Evolutionary conservation across 495 filamentous ascomycete genomes (phyloP).

Genomic region (Penicillium silybi): DNA sequence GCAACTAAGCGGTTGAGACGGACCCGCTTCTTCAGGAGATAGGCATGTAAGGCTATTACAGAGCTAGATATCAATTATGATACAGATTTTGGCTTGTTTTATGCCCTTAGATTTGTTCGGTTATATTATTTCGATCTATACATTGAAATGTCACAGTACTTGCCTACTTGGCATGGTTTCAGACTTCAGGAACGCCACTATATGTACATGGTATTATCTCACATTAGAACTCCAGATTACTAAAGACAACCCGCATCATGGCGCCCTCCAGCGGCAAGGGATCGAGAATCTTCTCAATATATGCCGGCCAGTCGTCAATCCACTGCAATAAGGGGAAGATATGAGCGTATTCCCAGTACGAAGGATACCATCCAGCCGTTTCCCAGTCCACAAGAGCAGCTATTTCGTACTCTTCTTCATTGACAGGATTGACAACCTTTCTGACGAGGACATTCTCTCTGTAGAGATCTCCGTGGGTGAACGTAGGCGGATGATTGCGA

Average conservation of each 20-base stretch:
- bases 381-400: slow-evolving; percentile 49
- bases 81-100: no score
- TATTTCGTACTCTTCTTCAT: slow-evolving; percentile 13
- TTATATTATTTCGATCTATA: neutral
- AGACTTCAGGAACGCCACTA: no score
- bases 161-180: no score
- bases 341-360: slow-evolving; percentile 48
- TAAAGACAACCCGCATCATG: slow-evolving; percentile 23
- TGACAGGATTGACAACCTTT: slow-evolving; percentile 13
- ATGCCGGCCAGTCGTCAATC: slow-evolving; percentile 22
- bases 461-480: slow-evolving; percentile 32
- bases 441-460: slow-evolving; percentile 31
- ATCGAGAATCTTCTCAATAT: slow-evolving; percentile 24
- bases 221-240: slow-evolving; percentile 18
- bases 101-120: no score
- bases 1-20: slow-evolving; percentile 4
- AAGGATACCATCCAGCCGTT: slow-evolving; percentile 44
- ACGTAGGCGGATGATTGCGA: slow-evolving; percentile 23
- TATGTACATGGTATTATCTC: neutral
- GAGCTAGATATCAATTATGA: neutral
- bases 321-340: slow-evolving; percentile 20
- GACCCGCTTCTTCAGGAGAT: slow-evolving; percentile 1
- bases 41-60: neutral
- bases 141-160: no score
- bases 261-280: slow-evolving; percentile 21